Evolutionary conservation across 805 yeast species (phyloP).

Genomic region (Candida lessepsii): DNA sequence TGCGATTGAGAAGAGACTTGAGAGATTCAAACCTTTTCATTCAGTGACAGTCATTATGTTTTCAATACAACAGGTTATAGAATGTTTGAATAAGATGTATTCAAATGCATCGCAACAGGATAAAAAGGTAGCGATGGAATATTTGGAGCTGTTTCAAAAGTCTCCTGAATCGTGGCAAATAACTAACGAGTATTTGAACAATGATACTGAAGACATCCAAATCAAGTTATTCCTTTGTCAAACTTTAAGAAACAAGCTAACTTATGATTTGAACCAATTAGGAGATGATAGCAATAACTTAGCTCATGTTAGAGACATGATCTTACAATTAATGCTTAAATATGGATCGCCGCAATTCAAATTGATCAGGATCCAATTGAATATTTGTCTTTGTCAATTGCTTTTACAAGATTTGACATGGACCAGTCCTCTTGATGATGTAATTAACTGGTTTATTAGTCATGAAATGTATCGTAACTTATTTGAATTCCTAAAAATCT

Average conservation of each 20-base stretch:
- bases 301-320: conserved; percentile 61
- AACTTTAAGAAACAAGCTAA: conserved; percentile 79
- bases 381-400: conserved; percentile 77
- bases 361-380: conserved; percentile 77
- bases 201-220: conserved; percentile 25
- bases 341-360: conserved; percentile 40
- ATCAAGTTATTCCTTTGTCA: conserved; percentile 85
- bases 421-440: conserved; percentile 58
- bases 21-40: background rate
- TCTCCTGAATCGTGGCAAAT: conserved; percentile 78
- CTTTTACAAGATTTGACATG: conserved; percentile 76
- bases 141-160: conserved; percentile 79
- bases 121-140: conserved; percentile 50
- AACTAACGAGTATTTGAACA: conserved; percentile 53
- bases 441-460: conserved; percentile 25
- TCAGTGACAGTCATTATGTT: conserved; percentile 6
- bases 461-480: conserved; percentile 32
- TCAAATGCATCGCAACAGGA: conserved; percentile 42
- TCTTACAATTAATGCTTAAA: conserved; percentile 54
- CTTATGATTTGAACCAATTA: conserved; percentile 80
- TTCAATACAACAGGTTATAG: conserved; percentile 29
- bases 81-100: conserved; percentile 51
- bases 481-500: conserved; percentile 76
- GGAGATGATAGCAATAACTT: conserved; percentile 57
- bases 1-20: conserved; percentile 3